Conservation (phyloP, 2,329 filamentous ascomycete genomes). For the Corniculantispora saksenae region DNA sequence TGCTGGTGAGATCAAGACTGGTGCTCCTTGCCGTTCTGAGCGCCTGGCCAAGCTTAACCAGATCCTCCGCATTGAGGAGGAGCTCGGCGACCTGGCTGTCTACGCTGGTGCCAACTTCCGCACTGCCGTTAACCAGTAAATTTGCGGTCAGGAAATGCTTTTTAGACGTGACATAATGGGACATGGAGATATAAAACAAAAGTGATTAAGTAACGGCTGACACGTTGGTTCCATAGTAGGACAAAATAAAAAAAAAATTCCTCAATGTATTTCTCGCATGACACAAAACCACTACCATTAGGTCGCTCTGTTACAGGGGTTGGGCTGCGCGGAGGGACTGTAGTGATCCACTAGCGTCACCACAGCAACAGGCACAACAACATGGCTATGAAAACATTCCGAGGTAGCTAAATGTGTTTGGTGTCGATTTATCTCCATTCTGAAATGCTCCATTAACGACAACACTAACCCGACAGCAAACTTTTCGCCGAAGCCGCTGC, state of each 20-base stretch:
- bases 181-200: background rate
- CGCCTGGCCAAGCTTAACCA: slow-evolving; percentile 99
- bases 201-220: background rate
- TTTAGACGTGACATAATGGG: background rate
- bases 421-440: background rate
- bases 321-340: background rate
- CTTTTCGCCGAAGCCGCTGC: background rate
- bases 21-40: slow-evolving; percentile 93
- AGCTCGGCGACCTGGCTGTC: slow-evolving; percentile 87
- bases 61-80: slow-evolving; percentile 99
- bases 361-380: slow-evolving; percentile 21
- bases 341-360: slow-evolving; percentile 4
- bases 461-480: slow-evolving; percentile 2
- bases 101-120: slow-evolving; percentile 94
- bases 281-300: background rate
- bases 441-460: background rate
- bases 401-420: background rate
- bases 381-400: background rate
- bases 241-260: background rate
- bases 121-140: slow-evolving; percentile 83
- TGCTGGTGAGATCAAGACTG: slow-evolving; percentile 97
- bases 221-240: background rate
- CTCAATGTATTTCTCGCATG: background rate
- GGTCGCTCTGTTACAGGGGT: background rate
- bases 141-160: background rate